Conservation (phyloP, 139 green algal genomes). For the Chlamydomonas sphaeroides region DNA sequence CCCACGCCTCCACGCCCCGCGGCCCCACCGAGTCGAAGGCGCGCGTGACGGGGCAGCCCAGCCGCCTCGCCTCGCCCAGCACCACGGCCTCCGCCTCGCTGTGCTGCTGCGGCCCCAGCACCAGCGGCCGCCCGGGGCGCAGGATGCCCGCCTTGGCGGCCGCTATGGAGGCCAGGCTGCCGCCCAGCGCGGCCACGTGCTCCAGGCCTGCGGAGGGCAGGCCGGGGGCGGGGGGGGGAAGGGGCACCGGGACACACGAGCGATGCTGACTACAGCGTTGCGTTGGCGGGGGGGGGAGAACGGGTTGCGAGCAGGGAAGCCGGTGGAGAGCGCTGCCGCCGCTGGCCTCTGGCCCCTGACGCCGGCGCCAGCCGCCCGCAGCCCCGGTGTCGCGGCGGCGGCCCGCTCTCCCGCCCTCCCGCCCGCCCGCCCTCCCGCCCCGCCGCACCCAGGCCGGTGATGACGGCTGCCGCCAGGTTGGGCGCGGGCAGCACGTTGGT, state of each 20-base stretch:
- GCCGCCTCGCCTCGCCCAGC: conserved; percentile 11
- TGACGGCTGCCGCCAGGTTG: conserved; percentile 60
- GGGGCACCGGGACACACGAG: too few species aligned
- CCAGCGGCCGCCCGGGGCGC: conserved; percentile 65
- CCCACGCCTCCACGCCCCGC: too few species aligned
- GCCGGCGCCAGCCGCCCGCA: too few species aligned
- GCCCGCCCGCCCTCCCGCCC: not conserved
- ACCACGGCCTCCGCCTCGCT: conserved; percentile 53
- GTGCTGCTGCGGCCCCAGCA: conserved; percentile 73
- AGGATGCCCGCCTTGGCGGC: conserved; percentile 86
- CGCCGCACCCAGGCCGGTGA: conserved; percentile 58
- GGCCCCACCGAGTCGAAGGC: conserved; percentile 44
- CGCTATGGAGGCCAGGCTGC: conserved; percentile 71
- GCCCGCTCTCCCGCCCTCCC: not conserved
- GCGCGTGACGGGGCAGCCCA: conserved; percentile 31
- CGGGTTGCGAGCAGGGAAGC: too few species aligned
- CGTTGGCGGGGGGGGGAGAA: too few species aligned
- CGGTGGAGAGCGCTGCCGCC: too few species aligned
- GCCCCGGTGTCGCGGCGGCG: too few species aligned
- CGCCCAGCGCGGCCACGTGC: conserved; percentile 80
- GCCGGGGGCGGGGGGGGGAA: not conserved
- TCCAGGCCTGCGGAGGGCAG: conserved; percentile 62
- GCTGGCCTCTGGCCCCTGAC: too few species aligned
- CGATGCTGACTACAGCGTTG: too few species aligned
- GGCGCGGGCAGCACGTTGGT: conserved; percentile 81